Conservation (phyloP, 345 rosid species). For the Boechera retrofracta region DNA sequence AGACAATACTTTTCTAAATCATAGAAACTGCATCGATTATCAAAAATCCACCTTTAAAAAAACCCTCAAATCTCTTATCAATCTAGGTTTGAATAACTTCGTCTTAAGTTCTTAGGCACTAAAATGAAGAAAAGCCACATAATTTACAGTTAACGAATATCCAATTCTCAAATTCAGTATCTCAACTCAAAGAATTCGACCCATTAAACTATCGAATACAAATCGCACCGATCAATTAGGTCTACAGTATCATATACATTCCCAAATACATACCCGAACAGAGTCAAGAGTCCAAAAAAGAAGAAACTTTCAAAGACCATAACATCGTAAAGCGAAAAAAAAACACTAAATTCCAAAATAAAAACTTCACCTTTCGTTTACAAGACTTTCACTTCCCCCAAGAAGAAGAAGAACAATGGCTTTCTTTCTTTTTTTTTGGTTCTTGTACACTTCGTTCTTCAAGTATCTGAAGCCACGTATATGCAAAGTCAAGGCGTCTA, state of each 20-base stretch:
- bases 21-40: neutral
- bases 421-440: neutral
- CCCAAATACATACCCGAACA: neutral
- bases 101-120: neutral
- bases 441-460: neutral
- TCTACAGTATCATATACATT: neutral
- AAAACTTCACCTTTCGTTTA: constrained; percentile 37
- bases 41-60: neutral
- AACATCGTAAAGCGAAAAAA: neutral
- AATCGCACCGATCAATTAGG: constrained; percentile 33
- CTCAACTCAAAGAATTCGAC: neutral
- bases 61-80: neutral
- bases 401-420: neutral
- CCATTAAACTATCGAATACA: neutral
- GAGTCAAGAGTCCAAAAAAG: neutral
- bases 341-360: constrained; percentile 8
- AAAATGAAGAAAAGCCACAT: constrained; percentile 7
- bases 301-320: neutral
- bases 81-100: constrained; percentile 7
- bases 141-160: constrained; percentile 1
- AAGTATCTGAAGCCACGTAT: constrained; percentile 23
- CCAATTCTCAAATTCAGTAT: constrained; percentile 21
- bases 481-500: neutral
- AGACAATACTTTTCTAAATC: neutral
- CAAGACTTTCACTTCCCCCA: constrained; percentile 25